These are phyloP conservation scores for Pichia inconspicua DNA, from an alignment of 1,139 yeast species.

Conservation along the genomic window DNA sequence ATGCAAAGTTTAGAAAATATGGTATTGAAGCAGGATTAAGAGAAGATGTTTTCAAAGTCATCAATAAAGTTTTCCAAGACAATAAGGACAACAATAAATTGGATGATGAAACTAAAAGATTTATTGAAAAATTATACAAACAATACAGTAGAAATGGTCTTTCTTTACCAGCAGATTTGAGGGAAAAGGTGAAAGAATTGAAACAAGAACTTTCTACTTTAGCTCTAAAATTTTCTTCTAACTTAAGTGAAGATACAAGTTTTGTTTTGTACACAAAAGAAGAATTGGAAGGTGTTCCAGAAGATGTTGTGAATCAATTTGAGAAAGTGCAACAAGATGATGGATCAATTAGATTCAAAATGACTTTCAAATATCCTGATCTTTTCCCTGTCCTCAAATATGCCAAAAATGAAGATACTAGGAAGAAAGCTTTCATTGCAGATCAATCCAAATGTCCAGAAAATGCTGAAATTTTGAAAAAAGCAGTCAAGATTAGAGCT, in stretches of 20 bases:
- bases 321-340: conserved; percentile 36
- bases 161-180: conserved; percentile 45
- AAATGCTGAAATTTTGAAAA: conserved; percentile 51
- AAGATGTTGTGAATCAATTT: conserved; percentile 50
- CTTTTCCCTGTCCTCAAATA: conserved; percentile 66
- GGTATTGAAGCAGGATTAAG: conserved; percentile 59
- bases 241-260: conserved; percentile 66
- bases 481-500: conserved; percentile 54
- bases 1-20: conserved; percentile 46
- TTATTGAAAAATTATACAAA: conserved; percentile 46
- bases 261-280: conserved; percentile 49
- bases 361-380: conserved; percentile 79
- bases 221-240: conserved; percentile 51
- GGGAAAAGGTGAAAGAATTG: conserved; percentile 49
- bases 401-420: conserved; percentile 55
- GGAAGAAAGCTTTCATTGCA: conserved; percentile 57
- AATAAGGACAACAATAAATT: conserved; percentile 26
- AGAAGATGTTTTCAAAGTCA: conserved; percentile 55
- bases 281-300: conserved; percentile 70
- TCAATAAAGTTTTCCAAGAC: conserved; percentile 42
- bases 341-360: conserved; percentile 42
- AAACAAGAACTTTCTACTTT: conserved; percentile 53
- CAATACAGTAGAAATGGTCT: conserved; percentile 63
- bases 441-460: conserved; percentile 58
- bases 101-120: conserved; percentile 51